Percentiles rank a stretch among this genome's conserved stretches.
Conservation (phyloP, 768 basidiomycete species). For the Boletus huronensis region DNA sequence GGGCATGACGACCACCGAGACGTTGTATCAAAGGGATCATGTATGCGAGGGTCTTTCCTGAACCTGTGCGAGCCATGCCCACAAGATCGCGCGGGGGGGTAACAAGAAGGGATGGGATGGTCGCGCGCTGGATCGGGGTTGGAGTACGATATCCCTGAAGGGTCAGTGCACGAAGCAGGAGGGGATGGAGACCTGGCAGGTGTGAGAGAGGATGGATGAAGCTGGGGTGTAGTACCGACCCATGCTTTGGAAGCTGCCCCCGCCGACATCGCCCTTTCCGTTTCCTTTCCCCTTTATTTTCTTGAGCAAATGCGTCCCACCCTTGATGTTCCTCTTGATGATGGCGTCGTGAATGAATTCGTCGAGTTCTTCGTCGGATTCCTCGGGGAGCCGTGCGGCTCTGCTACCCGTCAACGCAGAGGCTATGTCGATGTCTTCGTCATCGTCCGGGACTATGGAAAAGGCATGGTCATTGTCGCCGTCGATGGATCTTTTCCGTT, state of each 20-base stretch:
- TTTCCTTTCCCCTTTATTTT: constrained; percentile 72
- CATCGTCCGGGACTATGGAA: constrained; percentile 4
- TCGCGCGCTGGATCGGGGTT: constrained; percentile 91
- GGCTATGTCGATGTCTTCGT: constrained; percentile 64
- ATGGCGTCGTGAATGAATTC: constrained; percentile 69
- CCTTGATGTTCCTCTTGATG: constrained; percentile 66
- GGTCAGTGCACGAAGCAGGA: constrained; percentile 77
- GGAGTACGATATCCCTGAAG: constrained; percentile 94
- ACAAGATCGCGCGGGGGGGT: constrained; percentile 90
- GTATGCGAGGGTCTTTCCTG: constrained; percentile 96
- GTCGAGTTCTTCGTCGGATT: constrained; percentile 47
- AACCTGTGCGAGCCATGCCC: constrained; percentile 98
- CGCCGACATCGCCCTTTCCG: constrained; percentile 76
- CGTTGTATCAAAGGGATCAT: constrained; percentile 89
- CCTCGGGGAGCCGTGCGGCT: not conserved
- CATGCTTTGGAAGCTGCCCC: constrained; percentile 96
- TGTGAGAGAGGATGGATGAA: not conserved
- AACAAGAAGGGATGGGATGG: constrained; percentile 81
- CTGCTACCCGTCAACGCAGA: constrained; percentile 44
- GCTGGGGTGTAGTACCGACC: constrained; percentile 45
- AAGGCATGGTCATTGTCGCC: not conserved
- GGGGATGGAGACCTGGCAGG: constrained; percentile 70
- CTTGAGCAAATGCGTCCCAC: constrained; percentile 73
- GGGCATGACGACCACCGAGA: constrained; percentile 75
- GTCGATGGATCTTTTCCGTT: constrained; percentile 30